Conservation (phyloP, 345 rosid genomes). For the Populus tremula region DNA sequence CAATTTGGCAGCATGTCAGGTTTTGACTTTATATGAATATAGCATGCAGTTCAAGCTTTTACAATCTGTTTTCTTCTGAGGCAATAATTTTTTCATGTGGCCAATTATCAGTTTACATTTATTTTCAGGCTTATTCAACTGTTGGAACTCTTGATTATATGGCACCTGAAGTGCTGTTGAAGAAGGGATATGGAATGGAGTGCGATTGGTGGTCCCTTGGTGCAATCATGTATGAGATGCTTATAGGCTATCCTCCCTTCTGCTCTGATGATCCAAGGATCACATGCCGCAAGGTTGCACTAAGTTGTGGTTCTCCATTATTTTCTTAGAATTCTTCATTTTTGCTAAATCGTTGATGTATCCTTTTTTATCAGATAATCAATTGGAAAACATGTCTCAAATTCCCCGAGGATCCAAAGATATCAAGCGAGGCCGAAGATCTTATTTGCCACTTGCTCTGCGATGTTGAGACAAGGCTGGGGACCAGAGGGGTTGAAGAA, state of each 20-base stretch:
- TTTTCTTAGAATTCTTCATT: slow-evolving; percentile 8
- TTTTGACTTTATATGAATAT: background rate
- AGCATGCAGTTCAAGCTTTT: background rate
- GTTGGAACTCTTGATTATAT: slow-evolving; percentile 99
- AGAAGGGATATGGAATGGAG: slow-evolving; percentile 97
- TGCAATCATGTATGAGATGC: slow-evolving; percentile 96
- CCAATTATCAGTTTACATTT: slow-evolving; percentile 11
- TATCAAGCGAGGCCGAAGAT: slow-evolving; percentile 83
- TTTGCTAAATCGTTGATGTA: slow-evolving; percentile 23
- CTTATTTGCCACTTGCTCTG: slow-evolving; percentile 85
- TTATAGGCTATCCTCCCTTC: slow-evolving; percentile 94
- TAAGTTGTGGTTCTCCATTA: slow-evolving; percentile 18
- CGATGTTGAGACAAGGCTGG: slow-evolving; percentile 85
- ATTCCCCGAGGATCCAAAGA: slow-evolving; percentile 88
- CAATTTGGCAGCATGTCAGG: background rate
- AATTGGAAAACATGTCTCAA: slow-evolving; percentile 92
- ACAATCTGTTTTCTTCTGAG: slow-evolving; percentile 3
- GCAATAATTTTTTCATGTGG: slow-evolving; percentile 11
- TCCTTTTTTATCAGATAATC: slow-evolving; percentile 57
- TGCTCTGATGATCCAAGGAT: slow-evolving; percentile 95
- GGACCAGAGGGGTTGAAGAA: slow-evolving; percentile 88
- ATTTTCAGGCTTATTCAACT: slow-evolving; percentile 83
- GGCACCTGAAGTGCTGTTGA: slow-evolving; percentile 95
- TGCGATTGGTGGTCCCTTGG: slow-evolving; percentile 99
- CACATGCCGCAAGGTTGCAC: slow-evolving; percentile 85